phyloP scores from a whole-genome alignment of 345 rosid species.

The Mangifera indica region DNA sequence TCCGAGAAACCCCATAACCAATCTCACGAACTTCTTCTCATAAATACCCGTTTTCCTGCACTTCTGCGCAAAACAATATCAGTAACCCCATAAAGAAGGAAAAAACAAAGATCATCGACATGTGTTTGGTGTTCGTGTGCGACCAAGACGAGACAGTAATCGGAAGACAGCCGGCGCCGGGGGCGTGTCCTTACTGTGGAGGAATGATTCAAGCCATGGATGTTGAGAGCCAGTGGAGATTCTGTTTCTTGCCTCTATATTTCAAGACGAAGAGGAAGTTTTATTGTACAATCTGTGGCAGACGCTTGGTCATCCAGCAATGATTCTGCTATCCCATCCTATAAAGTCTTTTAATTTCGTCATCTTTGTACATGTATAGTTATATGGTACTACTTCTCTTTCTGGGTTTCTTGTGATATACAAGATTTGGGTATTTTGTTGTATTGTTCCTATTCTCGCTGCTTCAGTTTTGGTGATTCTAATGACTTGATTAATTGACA shows the following conservation, averaged over 20 bases:
- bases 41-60: neutral
- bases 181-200: constrained; percentile 91
- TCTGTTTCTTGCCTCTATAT: constrained; percentile 79
- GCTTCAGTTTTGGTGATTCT: too few relatives aligned
- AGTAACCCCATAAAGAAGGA: neutral
- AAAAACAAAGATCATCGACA: constrained; percentile 22
- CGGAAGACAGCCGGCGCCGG: constrained; percentile 72
- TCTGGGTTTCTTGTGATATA: too few relatives aligned
- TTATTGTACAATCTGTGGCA: constrained; percentile 58
- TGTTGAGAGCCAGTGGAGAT: constrained; percentile 72
- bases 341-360: neutral
- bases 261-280: constrained; percentile 57
- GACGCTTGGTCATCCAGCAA: constrained; percentile 47
- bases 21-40: neutral
- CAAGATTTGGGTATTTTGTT: neutral
- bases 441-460: too few relatives aligned
- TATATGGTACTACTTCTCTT: neutral
- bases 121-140: constrained; percentile 93
- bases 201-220: constrained; percentile 75
- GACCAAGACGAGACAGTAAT: constrained; percentile 82
- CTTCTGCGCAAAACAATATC: neutral
- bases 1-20: neutral
- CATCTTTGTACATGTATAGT: neutral
- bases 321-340: neutral
- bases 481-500: too few relatives aligned